Evolutionary conservation across 257 asterid species (phyloP), one percentile per base, ranked within the genome.

Genomic region (Gentiana macrophylla): DNA sequence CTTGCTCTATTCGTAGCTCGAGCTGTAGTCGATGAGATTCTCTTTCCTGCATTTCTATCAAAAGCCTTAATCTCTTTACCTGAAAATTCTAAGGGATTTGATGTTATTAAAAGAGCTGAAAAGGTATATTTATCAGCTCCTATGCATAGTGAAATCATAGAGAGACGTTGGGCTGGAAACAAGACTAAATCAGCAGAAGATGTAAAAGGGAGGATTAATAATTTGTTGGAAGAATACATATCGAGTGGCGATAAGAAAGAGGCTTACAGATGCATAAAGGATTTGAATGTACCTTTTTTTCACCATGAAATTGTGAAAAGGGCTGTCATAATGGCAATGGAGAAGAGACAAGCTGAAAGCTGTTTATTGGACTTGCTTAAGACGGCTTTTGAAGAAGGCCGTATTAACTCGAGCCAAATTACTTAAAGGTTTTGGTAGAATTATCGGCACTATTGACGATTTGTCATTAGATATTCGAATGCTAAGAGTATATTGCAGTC

Each of bases 231-330:
- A 0, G 97, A 91, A 69, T 85, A 78, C 37, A 76, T 78, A 2
- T 89, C 74, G 52, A 84, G 98, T 65, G 95, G 93, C 4, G 97
- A 91, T 15, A 76, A 79, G 61, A 83, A 73, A 48, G 98, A 91
- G 72, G 97, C 94, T 12, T 76, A 69, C 37, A 71, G 94, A 62
- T 85, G 97, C 57, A 81, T 91, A 35, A 87, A 84, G 66, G 94
- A 88, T 60, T 69, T 91, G 8, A 79, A 83, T 57, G 95, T 91
- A 38, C 94, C 94, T 32, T 86, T 83, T 57, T 91, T 87, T 45
- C 92, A 91, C 70, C 97, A 91, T 32, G 98, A 91, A 70, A 80
- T 87, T 37, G 96, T 88, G n/a, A 91, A 91, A 74, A 69, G 97
- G 49, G 86, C 86, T 51, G 46, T 85, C 35, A 55, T 83, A 59